Evolutionary conservation across 1,139 yeast species (phyloP).

Genomic region (Saccharomyces hybrid): DNA sequence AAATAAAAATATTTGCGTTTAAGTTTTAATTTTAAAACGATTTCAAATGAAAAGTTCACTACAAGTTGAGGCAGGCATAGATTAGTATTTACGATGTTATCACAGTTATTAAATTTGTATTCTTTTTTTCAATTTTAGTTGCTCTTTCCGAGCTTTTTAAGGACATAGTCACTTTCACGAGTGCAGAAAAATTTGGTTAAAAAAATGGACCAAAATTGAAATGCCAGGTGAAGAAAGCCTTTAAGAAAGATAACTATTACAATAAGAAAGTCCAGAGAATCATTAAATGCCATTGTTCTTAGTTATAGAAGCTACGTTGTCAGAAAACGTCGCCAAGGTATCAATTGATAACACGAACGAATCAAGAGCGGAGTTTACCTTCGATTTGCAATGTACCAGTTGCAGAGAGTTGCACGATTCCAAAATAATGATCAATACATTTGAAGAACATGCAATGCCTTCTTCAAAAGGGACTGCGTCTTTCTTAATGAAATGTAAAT

Average conservation of each 20-base stretch:
- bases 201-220: too few relatives aligned
- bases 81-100: too few relatives aligned
- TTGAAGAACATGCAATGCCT: conserved; percentile 45
- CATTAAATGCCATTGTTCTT: conserved; percentile 23
- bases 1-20: too few relatives aligned
- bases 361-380: conserved; percentile 66
- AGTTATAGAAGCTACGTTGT: conserved; percentile 22
- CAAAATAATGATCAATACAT: conserved; percentile 62
- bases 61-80: too few relatives aligned
- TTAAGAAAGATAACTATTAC: not conserved
- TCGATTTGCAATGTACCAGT: conserved; percentile 64
- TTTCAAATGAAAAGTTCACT: too few relatives aligned
- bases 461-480: conserved; percentile 82
- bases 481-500: conserved; percentile 65
- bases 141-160: too few relatives aligned
- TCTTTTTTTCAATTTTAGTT: too few relatives aligned
- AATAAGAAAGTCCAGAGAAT: not conserved
- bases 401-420: conserved; percentile 78
- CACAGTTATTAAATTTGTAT: too few relatives aligned
- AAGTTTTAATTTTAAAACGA: too few relatives aligned
- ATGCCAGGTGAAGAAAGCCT: too few relatives aligned
- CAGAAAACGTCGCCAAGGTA: conserved; percentile 26
- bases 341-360: conserved; percentile 52
- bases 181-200: too few relatives aligned
- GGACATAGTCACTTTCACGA: too few relatives aligned